Base-by-base conservation (phyloP, 2,329 filamentous ascomycete genomes). In the Pseudomassariella vexata region DNA sequence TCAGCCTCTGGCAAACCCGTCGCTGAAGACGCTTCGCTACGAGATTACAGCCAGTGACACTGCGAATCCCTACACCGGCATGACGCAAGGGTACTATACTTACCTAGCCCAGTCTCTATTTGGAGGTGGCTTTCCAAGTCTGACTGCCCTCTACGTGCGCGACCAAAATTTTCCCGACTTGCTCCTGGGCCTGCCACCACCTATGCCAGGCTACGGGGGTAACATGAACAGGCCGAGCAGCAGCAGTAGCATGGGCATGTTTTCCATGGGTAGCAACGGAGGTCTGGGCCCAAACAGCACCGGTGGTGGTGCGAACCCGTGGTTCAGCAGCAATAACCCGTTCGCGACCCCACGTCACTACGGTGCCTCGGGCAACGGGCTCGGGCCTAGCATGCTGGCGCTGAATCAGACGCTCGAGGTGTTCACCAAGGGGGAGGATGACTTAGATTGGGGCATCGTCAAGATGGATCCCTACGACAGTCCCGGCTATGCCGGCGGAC, bases 41-140 rank as follows among this genome's bases (percentile, higher is more conserved):
- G 90, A 95, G 58, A 85, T 96, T 52, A 82, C 76, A 9, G 70
- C 77, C 3, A 65, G 66, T 8, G 61, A 74, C 0, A 56, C 65
- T 4, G 63, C 74, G 1, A 74, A 77, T 15, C 68, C 79, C 9
- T 82, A 76, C 38, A 61, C 67, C 7, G 66, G 59, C 39, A 62
- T 71, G 16, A 71, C 71, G 1, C 58, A 65, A 8, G 72, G 71
- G 12, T 94, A 95, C 62, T 94, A 95, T 58, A 75, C 77, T 39
- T 95, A 95, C 57, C 75, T 96, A 14, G 80, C 86, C 17, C 75
- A 75, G n/a, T 94, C 86, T 0, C 74, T 96, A 19, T 76, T 92
- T 38, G 73, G 78, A 11, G 82, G 82, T 40, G 74, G 77, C 6
- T 70, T 96, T 6, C 87, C 88, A 1, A 74, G 72, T 21, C 69